A percentile compares a stretch with the other conserved stretches of the same genome.
Conservation (phyloP, 177 flowering plant genomes). For the Tripterygium wilfordii region DNA sequence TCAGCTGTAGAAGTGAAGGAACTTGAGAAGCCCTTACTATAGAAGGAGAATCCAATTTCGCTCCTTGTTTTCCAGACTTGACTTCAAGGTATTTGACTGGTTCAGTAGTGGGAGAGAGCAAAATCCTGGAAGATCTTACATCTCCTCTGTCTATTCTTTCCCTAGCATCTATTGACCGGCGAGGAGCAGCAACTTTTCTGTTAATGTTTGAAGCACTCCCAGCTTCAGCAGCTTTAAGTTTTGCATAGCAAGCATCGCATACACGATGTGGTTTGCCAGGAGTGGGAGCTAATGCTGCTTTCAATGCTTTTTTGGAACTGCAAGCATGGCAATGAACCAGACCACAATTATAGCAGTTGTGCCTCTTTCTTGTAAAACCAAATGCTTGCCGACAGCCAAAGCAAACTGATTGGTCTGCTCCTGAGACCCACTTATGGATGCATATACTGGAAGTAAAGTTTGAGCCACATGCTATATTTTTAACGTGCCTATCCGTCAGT, state of each 20-base stretch:
- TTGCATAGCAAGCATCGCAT: constrained; percentile 51
- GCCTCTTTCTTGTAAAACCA: constrained; percentile 46
- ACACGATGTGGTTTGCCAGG: constrained; percentile 59
- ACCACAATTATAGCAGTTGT: constrained; percentile 56
- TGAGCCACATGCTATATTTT: constrained; percentile 41
- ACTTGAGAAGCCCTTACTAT: constrained; percentile 49
- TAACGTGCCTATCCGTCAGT: constrained; percentile 40
- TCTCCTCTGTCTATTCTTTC: constrained; percentile 39
- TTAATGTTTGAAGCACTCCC: constrained; percentile 20
- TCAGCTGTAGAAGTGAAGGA: constrained; percentile 52
- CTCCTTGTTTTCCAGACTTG: constrained; percentile 33
- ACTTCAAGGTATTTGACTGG: constrained; percentile 50
- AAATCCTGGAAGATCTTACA: constrained; percentile 38
- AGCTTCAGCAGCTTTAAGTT: constrained; percentile 51
- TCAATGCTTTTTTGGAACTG: constrained; percentile 43
- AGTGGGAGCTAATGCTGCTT: constrained; percentile 50
- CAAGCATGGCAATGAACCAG: constrained; percentile 53
- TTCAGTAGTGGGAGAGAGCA: constrained; percentile 43
- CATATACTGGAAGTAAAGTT: constrained; percentile 45
- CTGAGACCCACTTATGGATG: constrained; percentile 47
- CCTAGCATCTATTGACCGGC: constrained; percentile 38
- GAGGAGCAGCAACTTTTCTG: constrained; percentile 26
- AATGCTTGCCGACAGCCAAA: constrained; percentile 41
- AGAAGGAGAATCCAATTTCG: constrained; percentile 29
- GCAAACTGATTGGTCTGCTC: constrained; percentile 48